Conservation (phyloP, 1,139 yeast species). For the Pichia inconspicua region DNA sequence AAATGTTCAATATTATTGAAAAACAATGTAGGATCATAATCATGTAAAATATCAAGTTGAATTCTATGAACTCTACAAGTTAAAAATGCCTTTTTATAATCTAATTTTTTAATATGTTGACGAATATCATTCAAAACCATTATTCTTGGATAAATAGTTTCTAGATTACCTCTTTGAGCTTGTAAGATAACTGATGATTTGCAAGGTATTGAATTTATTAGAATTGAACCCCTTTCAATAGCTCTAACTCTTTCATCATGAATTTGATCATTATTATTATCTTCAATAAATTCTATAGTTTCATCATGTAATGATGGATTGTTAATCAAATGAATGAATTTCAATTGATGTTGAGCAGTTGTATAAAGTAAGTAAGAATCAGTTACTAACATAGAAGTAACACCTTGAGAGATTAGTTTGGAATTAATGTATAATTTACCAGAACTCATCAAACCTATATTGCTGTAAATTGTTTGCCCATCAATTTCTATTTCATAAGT, state of each 20-base stretch:
- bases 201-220: slow-evolving; percentile 77
- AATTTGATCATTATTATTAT: neutral
- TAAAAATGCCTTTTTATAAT: slow-evolving; percentile 65
- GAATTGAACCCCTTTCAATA: slow-evolving; percentile 82
- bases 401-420: slow-evolving; percentile 60
- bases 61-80: slow-evolving; percentile 89
- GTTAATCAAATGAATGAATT: slow-evolving; percentile 63
- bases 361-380: slow-evolving; percentile 74
- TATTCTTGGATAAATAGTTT: slow-evolving; percentile 87
- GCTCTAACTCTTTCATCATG: slow-evolving; percentile 79
- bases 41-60: slow-evolving; percentile 82
- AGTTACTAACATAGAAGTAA: slow-evolving; percentile 73
- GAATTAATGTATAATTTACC: slow-evolving; percentile 71
- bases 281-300: slow-evolving; percentile 16
- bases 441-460: slow-evolving; percentile 60
- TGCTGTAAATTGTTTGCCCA: slow-evolving; percentile 28
- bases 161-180: slow-evolving; percentile 94
- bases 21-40: slow-evolving; percentile 70
- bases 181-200: slow-evolving; percentile 78
- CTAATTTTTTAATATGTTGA: slow-evolving; percentile 46
- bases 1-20: slow-evolving; percentile 58
- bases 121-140: slow-evolving; percentile 85
- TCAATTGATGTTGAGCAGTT: slow-evolving; percentile 77
- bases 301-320: slow-evolving; percentile 18
- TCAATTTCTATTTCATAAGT: slow-evolving; percentile 30